Base-by-base conservation (phyloP, 1,139 yeast genomes). In the Arxiozyma telluris region DNA sequence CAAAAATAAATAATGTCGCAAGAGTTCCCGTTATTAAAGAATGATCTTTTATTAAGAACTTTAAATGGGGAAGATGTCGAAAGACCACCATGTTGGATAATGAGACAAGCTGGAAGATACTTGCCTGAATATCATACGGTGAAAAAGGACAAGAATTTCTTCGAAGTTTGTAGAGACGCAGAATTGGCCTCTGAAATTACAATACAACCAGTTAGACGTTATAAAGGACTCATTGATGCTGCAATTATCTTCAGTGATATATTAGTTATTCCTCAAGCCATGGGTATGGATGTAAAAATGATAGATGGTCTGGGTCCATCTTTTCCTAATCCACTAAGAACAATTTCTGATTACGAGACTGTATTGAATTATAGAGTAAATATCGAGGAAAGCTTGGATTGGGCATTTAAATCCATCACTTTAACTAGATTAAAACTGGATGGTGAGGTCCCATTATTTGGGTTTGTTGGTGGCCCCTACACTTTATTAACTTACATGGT, bases 381-480 rank as follows among this genome's bases (percentile, higher is more conserved):
- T 63, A 84, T 93, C 38, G 68, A 78, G 57, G 80, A 83, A 66
- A 93, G 87, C 62, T 76, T 93, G 57, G 96, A 79, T 53, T 93
- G 98, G 97, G 97, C 97, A 1, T 88, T 89, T 73, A 84, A 87
- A 65, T 87, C 98, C 41, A 88, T 93, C 60, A 87, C 95, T 4
- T 73, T 88, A 60, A 93, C 98, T 15, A 80, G 98, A 72, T 77
- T 76, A 58, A 88, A 87, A 66, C 78, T 93, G 60, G 73, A 83
- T 51, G 98, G 98, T 50, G 80, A 96, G 64, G 98, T 91, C 20
- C 98, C 98, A 25, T 76, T 93, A 60, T 77, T 93, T 53, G 98
- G 98, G 3, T 93, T 93, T 72, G 88, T 93, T 62, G 98, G 98
- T 55, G 97, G 96, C 17, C 98, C 98, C 55, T 93, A 97, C 97